Evolutionary conservation across 148 eudicot species (phyloP).

Genomic region (Diospyros lotus): DNA sequence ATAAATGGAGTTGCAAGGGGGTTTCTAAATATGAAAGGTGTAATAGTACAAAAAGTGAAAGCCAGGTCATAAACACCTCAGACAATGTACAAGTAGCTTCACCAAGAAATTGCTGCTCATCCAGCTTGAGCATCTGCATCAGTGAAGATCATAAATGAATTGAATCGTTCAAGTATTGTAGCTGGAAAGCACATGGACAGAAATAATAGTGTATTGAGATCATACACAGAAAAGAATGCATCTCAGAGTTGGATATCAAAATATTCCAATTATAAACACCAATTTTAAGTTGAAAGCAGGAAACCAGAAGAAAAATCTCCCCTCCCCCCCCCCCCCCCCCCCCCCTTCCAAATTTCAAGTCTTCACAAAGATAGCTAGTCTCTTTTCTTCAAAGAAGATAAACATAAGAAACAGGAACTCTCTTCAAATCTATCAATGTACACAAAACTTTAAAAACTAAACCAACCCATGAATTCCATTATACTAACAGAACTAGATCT

Average conservation of each 20-base stretch:
- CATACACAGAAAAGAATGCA: neutral
- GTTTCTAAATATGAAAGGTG: neutral
- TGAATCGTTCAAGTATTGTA: neutral
- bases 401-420: too few relatives aligned
- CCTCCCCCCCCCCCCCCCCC: neutral
- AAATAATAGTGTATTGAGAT: neutral
- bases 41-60: neutral
- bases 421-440: too few relatives aligned
- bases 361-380: neutral
- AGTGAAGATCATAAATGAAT: conserved; percentile 5
- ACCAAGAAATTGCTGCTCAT: conserved; percentile 94
- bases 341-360: neutral
- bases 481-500: too few relatives aligned
- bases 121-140: conserved; percentile 78
- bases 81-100: conserved; percentile 87
- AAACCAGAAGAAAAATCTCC: neutral
- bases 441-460: too few relatives aligned
- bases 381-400: neutral
- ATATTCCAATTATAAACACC: neutral
- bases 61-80: conserved; percentile 46
- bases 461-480: too few relatives aligned
- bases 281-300: neutral
- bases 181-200: neutral
- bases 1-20: neutral
- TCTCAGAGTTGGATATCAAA: neutral